Evolutionary conservation across 495 filamentous ascomycete genomes (phyloP), one percentile per base, ranked within the genome.

Genomic region (Daldinia childiae): DNA sequence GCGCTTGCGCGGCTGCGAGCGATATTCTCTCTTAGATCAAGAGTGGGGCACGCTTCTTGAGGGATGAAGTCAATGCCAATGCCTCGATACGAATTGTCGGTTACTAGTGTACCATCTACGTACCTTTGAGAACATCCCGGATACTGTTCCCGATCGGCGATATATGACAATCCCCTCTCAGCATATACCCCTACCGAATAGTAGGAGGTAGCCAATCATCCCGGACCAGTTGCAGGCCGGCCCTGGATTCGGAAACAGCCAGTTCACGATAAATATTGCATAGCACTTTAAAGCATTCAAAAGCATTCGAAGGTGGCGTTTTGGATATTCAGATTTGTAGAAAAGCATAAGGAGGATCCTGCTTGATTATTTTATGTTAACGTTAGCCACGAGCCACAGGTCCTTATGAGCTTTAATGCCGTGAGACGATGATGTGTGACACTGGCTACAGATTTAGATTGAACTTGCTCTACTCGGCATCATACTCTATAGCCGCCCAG

Each of bases 1-100:
- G 72, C 21, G 72, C 72, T 52, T 74, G 72, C 26, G 72, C 68
- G 12, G 63, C 48, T 3, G 72, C 72, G 17, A 74, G 67, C 12
- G 72, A 74, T 45, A 26, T 64, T 21, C 17, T 71, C 26, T 71
- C 72, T 8, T 64, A 58, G 45, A 41, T 34, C 3, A 58, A 63
- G 38, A 58, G 9, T 21, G 15, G 11, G 55, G 4, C 26, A 34
- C 7, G 32, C 19, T 3, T 15, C 19, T 3, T 15, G 55, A 45
- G 3, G 21, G 32, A n/a, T 29, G 17, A 57, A 58, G 17, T 34
- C 29, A 1, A 63, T 17, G 9, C 30, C 30, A 11, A 3, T 29
- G 48, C 11, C 12, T 27, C 50, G 41, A 30, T 54, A 30, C 14
- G 3, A 15, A 54, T 12, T 30, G 12, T 17, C 50, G 50, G 27